phyloP scores from a whole-genome alignment of 495 filamentous ascomycete genomes.

The Neurospora cerealis region DNA sequence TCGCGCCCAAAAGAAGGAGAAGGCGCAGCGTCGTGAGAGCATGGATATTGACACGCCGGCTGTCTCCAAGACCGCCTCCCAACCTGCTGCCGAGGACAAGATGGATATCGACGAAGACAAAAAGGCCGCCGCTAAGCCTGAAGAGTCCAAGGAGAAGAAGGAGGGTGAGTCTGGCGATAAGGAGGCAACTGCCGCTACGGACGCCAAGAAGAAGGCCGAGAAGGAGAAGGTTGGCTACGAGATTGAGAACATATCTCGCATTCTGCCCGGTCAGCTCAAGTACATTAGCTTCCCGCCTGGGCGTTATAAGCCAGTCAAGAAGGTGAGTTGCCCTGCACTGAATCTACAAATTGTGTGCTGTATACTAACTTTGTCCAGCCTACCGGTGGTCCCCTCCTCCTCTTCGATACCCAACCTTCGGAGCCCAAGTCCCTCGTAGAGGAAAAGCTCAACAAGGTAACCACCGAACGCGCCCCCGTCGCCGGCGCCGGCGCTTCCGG shows the following conservation, averaged over 20 bases:
- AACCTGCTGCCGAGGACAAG: constrained; percentile 55
- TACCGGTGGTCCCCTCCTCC: constrained; percentile 84
- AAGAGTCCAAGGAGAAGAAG: constrained; percentile 49
- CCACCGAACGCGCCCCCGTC: constrained; percentile 51
- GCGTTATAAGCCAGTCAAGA: constrained; percentile 91
- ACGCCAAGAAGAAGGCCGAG: constrained; percentile 73
- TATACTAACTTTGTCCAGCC: constrained; percentile 53
- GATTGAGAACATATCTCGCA: constrained; percentile 91
- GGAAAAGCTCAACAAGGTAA: constrained; percentile 73
- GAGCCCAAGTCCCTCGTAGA: constrained; percentile 73
- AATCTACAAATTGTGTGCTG: background rate
- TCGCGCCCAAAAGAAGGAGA: constrained; percentile 68
- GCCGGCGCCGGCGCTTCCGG: constrained; percentile 20
- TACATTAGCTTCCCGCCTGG: constrained; percentile 84
- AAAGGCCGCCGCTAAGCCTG: constrained; percentile 51
- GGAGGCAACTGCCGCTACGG: constrained; percentile 37
- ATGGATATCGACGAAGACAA: constrained; percentile 73
- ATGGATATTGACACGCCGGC: constrained; percentile 83
- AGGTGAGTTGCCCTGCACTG: constrained; percentile 46
- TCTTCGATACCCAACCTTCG: constrained; percentile 73
- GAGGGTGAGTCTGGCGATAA: constrained; percentile 38
- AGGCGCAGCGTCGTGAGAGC: constrained; percentile 63
- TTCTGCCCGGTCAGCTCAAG: constrained; percentile 86
- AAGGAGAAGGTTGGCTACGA: constrained; percentile 96
- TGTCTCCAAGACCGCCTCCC: constrained; percentile 60